Evolutionary conservation across 2,329 filamentous ascomycete genomes (phyloP).

Genomic region (Exutisphaerella laricina): DNA sequence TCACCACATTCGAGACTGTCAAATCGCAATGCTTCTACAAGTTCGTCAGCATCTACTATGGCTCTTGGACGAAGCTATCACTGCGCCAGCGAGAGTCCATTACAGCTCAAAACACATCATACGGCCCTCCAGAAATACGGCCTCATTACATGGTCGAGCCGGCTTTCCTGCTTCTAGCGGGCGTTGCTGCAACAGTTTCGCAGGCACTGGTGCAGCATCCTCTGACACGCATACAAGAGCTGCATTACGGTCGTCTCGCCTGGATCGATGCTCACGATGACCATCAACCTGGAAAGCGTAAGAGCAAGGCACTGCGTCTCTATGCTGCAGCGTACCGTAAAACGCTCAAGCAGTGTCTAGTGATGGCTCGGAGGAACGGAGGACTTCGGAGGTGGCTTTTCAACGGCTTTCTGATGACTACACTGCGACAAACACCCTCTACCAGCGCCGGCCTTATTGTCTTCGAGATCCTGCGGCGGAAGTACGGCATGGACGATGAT

Average conservation of each 20-base stretch:
- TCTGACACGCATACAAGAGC: conserved; percentile 62
- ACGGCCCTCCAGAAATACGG: conserved; percentile 50
- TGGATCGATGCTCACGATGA: conserved; percentile 57
- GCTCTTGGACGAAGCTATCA: conserved; percentile 34
- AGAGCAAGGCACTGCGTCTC: conserved; percentile 52
- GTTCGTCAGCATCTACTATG: conserved; percentile 67
- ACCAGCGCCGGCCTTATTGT: conserved; percentile 73
- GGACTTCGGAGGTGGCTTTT: conserved; percentile 61
- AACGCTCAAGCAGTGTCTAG: conserved; percentile 56
- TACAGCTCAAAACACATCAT: conserved; percentile 20
- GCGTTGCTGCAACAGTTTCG: conserved; percentile 60
- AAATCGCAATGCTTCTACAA: conserved; percentile 68
- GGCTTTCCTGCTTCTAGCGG: conserved; percentile 63
- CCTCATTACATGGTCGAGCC: conserved; percentile 74
- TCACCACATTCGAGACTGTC: conserved; percentile 68
- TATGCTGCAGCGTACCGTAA: conserved; percentile 69
- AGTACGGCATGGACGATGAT: conserved; percentile 61
- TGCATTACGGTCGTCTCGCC: conserved; percentile 68
- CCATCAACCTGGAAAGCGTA: conserved; percentile 36
- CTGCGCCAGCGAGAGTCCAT: conserved; percentile 32
- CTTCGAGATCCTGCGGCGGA: conserved; percentile 68
- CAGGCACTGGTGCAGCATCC: conserved; percentile 69
- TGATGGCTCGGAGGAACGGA: conserved; percentile 54
- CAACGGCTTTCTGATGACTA: conserved; percentile 65
- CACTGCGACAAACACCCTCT: conserved; percentile 67